A percentile compares a stretch with the other conserved stretches of the same genome.
Evolutionary conservation across 1,284 basidiomycete genomes (phyloP).

Genomic region (Sanghuangporus weigelae): DNA sequence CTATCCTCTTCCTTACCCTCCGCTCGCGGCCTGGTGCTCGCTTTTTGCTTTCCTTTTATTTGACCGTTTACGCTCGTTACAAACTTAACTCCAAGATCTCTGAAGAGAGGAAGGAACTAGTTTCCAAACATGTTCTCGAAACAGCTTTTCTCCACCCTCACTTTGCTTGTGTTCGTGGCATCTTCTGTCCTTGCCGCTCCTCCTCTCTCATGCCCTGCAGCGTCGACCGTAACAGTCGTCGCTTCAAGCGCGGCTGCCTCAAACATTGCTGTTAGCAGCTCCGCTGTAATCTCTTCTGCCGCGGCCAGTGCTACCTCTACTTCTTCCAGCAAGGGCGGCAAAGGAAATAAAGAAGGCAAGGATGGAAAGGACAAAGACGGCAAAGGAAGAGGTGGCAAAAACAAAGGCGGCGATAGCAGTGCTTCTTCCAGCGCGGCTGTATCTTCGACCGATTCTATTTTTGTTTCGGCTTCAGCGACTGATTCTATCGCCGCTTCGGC

Average conservation of each 20-base stretch:
- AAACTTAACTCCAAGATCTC: neutral
- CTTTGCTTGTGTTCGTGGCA: slow-evolving; percentile 25
- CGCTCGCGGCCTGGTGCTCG: slow-evolving; percentile 8
- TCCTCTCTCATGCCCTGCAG: neutral
- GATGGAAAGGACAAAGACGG: neutral
- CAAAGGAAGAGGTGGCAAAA: neutral
- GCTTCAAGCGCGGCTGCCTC: neutral
- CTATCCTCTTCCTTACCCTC: neutral
- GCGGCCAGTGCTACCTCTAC: neutral
- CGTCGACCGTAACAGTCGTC: neutral
- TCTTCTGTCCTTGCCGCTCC: slow-evolving; percentile 4
- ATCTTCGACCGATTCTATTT: neutral
- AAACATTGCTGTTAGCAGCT: neutral
- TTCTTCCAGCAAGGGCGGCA: neutral
- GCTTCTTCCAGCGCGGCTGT: neutral
- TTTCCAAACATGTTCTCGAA: slow-evolving; percentile 27
- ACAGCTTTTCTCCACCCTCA: slow-evolving; percentile 27
- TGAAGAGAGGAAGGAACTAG: neutral
- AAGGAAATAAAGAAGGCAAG: neutral
- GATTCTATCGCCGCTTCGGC: neutral
- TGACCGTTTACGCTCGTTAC: neutral
- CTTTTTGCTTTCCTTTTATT: neutral
- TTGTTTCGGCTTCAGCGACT: neutral
- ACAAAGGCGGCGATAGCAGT: neutral
- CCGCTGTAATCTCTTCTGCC: neutral